Evolutionary conservation across 1,139 yeast genomes (phyloP), one percentile per base, ranked within the genome.

Genomic region (Kazachstania sp.): DNA sequence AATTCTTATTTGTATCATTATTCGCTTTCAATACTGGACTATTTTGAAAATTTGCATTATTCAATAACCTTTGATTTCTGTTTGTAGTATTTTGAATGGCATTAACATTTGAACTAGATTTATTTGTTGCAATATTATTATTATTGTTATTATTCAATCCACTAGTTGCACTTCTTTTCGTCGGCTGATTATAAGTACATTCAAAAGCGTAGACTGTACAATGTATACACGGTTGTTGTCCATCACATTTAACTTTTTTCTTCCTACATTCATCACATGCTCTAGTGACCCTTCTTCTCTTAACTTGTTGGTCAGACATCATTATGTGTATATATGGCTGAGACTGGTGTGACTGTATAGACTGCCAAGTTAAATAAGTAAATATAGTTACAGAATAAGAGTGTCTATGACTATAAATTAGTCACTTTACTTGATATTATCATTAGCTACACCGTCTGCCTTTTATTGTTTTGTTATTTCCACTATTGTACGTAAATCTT

Each of bases 211-310:
- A 88, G 1, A 87, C 95, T 0, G 96, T 85, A 62, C 96, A 88
- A 63, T 87, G 96, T 41, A 87, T 84, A 68, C 96, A 88, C 1
- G 96, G 96, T 60, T 84, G 87, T 59, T 84, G 85, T 16, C 96
- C 96, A 54, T 88, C 95, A 67, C 97, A 88, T 63, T 86, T 87
- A 54, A 90, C 95, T 64, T 88, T 88, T 65, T 87, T 84, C 68
- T 83, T 78, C 37, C 73, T 60, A 65, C 95, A 88, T 54, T 85
- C 86, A 65, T 88, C 97, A 65, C 97, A 88, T 2, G 97, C 97
- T 49, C 96, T 72, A 1, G 95, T 83, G 44, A 88, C 96, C 51
- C 96, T 70, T 58, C 88, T 75, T 45, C 95, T 73, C 64, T 86
- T 87, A 52, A 47, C 50, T 16, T 51, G 51, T 32, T 49, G 46